A percentile compares a stretch with the other conserved stretches of the same genome.
Evolutionary conservation across 305 asterid genomes (phyloP).

Genomic region (Solanum hybrid): DNA sequence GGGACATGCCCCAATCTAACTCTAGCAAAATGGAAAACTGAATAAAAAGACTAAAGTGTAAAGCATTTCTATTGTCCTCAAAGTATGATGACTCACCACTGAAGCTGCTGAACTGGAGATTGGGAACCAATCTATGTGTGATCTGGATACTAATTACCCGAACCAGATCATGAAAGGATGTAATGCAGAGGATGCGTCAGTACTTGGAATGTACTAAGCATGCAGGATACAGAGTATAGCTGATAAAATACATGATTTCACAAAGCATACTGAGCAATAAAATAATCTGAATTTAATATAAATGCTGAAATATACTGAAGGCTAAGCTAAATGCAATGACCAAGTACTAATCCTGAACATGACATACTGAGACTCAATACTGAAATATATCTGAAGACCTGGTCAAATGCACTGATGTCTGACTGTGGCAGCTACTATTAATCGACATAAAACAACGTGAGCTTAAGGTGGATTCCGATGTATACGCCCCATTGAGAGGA

Average conservation of each 20-base stretch:
- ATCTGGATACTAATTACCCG: neutral
- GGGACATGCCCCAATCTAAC: neutral
- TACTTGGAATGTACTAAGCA: neutral
- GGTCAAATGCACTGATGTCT: neutral
- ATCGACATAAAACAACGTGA: neutral
- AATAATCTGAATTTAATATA: too few species aligned
- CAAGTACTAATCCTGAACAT: neutral
- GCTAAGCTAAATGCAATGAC: too few species aligned
- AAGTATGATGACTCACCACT: neutral
- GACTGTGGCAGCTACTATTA: neutral
- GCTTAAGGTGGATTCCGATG: neutral
- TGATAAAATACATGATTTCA: too few species aligned
- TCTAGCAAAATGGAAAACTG: neutral
- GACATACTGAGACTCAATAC: neutral
- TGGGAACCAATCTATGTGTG: neutral
- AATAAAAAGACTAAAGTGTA: neutral
- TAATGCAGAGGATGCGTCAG: neutral
- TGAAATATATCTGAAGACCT: too few species aligned
- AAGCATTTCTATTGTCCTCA: neutral
- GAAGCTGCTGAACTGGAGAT: neutral
- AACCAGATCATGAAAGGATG: neutral
- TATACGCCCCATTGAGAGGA: neutral
- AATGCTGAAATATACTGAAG: neutral
- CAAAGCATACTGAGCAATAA: too few species aligned
- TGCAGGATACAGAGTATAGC: too few species aligned